phyloP scores from a whole-genome alignment of 2,329 filamentous ascomycete species.

The Calonectria multiphialidica region DNA sequence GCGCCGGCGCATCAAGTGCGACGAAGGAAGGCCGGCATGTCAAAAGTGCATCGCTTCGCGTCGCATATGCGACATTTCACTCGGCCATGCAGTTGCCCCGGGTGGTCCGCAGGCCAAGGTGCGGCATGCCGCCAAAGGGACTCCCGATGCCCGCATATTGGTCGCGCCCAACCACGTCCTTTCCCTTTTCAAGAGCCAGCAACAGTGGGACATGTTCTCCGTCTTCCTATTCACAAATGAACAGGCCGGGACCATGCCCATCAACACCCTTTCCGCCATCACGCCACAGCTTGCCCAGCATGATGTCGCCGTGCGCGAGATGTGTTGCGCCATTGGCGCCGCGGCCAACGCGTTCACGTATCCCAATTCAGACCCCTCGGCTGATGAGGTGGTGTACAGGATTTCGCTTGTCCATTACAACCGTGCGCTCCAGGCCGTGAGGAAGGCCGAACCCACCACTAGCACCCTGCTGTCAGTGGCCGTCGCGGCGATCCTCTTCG shows the following conservation, averaged over 20 bases:
- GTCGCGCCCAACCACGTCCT: constrained; percentile 27
- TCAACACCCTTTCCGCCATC: constrained; percentile 32
- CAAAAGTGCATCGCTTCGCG: constrained; percentile 28
- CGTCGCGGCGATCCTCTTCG: constrained; percentile 36
- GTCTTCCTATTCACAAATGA: constrained; percentile 33
- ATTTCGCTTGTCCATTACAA: constrained; percentile 35
- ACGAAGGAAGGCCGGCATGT: constrained; percentile 36
- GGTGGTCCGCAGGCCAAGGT: not conserved
- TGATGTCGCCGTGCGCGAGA: constrained; percentile 32
- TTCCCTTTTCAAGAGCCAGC: constrained; percentile 34
- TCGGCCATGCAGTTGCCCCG: constrained; percentile 6
- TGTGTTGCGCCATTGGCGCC: constrained; percentile 37
- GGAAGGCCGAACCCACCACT: not conserved
- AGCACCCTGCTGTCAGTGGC: constrained; percentile 29
- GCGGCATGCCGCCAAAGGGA: not conserved
- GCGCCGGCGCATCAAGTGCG: constrained; percentile 41
- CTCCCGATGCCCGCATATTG: constrained; percentile 31
- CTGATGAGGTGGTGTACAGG: constrained; percentile 25
- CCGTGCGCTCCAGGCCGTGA: constrained; percentile 30
- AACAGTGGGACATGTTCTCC: constrained; percentile 38
- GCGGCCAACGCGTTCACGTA: constrained; percentile 29
- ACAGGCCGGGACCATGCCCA: constrained; percentile 33
- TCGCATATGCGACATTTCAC: constrained; percentile 27
- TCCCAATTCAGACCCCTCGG: constrained; percentile 8
- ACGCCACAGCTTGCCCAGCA: constrained; percentile 37